These are phyloP conservation scores for Asclepias syriaca DNA, from an alignment of 257 asterid genomes.

Conservation along the genomic window DNA sequence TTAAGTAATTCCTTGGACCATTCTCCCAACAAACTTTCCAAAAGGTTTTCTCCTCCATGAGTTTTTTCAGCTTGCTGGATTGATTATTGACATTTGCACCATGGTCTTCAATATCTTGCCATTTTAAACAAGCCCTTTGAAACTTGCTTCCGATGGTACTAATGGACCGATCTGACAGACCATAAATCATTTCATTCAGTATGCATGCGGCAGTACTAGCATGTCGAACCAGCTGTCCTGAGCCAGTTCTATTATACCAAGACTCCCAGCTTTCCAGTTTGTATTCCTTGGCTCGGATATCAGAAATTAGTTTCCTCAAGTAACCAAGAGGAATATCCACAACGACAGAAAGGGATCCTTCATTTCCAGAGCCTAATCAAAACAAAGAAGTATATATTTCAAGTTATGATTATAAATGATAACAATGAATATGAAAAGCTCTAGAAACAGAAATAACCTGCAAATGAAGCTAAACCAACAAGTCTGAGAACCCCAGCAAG, in stretches of 20 bases:
- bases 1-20: slow-evolving; percentile 44
- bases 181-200: slow-evolving; percentile 81
- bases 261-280: slow-evolving; percentile 73
- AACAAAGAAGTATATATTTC: slow-evolving; percentile 19
- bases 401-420: slow-evolving; percentile 15
- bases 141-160: slow-evolving; percentile 42
- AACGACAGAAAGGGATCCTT: slow-evolving; percentile 60
- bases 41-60: slow-evolving; percentile 30
- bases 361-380: slow-evolving; percentile 53
- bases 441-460: slow-evolving; percentile 49
- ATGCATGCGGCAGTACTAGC: slow-evolving; percentile 87
- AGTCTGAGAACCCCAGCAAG: slow-evolving; percentile 83
- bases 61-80: slow-evolving; percentile 22
- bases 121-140: slow-evolving; percentile 23
- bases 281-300: slow-evolving; percentile 61
- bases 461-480: slow-evolving; percentile 57
- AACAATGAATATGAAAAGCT: slow-evolving; percentile 10
- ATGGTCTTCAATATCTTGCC: slow-evolving; percentile 22
- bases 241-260: slow-evolving; percentile 68
- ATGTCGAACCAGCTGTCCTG: slow-evolving; percentile 82
- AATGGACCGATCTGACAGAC: slow-evolving; percentile 67
- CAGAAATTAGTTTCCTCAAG: slow-evolving; percentile 63
- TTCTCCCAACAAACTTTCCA: slow-evolving; percentile 33
- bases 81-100: slow-evolving; percentile 21
- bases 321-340: slow-evolving; percentile 73